Evolutionary conservation across 331 rosid species (phyloP).

Genomic region (Pyracantha coccinea): DNA sequence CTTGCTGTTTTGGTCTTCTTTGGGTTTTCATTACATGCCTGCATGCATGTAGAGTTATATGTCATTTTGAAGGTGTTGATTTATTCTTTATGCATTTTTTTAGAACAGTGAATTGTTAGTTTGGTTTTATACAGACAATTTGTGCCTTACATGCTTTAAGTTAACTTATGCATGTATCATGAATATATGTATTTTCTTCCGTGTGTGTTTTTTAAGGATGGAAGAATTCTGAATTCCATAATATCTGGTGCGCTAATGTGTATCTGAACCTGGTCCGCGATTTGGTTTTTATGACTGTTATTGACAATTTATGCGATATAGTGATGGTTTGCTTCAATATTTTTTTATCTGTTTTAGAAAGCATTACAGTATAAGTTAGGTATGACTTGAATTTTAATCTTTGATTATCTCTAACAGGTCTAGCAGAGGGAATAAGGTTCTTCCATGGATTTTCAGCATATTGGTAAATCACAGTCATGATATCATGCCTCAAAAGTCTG

Average conservation of each 20-base stretch:
- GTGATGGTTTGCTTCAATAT: too few relatives aligned
- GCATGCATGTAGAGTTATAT: background rate
- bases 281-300: background rate
- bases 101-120: background rate
- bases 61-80: background rate
- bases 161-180: background rate
- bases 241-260: background rate
- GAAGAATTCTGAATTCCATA: background rate
- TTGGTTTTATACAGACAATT: background rate
- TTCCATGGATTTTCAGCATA: constrained; percentile 82
- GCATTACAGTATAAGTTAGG: background rate
- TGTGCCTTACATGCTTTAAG: background rate
- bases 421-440: constrained; percentile 46
- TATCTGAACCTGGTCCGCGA: background rate
- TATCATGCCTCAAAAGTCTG: constrained; percentile 38
- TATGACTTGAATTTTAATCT: background rate
- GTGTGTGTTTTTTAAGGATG: background rate
- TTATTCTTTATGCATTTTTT: background rate
- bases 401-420: constrained; percentile 44
- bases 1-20: constrained; percentile 9
- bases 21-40: background rate
- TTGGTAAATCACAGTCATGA: constrained; percentile 53
- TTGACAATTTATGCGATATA: background rate
- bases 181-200: background rate
- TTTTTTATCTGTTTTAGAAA: background rate